Conservation (phyloP, 495 filamentous ascomycete species). For the Emericellopsis terricola region DNA sequence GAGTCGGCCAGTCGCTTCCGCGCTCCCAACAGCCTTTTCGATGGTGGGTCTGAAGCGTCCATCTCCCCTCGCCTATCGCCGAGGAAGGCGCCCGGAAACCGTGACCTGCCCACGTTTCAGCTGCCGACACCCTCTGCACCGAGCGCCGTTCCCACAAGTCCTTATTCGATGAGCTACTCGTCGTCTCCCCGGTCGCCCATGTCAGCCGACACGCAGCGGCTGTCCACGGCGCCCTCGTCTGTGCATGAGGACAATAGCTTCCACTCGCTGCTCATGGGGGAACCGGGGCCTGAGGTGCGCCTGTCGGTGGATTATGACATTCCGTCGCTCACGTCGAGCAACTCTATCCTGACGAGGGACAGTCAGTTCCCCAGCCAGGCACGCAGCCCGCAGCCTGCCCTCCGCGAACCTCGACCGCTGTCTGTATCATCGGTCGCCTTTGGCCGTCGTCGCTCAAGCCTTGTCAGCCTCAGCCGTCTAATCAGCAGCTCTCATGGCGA, state of each 20-base stretch:
- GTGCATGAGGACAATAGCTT: slow-evolving; percentile 48
- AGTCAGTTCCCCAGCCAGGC: slow-evolving; percentile 31
- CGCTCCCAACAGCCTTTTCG: slow-evolving; percentile 17
- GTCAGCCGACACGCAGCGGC: slow-evolving; percentile 50
- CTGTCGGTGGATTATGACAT: slow-evolving; percentile 64
- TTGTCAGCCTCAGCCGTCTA: slow-evolving; percentile 70
- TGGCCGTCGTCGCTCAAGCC: slow-evolving; percentile 61
- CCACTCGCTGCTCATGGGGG: slow-evolving; percentile 40
- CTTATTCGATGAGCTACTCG: slow-evolving; percentile 25
- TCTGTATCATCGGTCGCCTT: slow-evolving; percentile 50
- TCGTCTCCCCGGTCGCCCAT: slow-evolving; percentile 39
- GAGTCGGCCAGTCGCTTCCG: slow-evolving; percentile 7
- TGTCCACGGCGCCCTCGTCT: slow-evolving; percentile 54
- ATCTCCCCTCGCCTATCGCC: slow-evolving; percentile 3
- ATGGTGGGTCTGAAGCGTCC: neutral
- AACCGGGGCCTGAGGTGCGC: slow-evolving; percentile 45
- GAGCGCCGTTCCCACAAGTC: slow-evolving; percentile 30
- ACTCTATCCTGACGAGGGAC: slow-evolving; percentile 67
- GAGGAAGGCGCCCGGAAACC: neutral
- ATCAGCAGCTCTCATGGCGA: slow-evolving; percentile 63
- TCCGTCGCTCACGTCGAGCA: slow-evolving; percentile 70
- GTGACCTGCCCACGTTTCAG: slow-evolving; percentile 10
- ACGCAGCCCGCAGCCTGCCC: neutral
- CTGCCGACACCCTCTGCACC: slow-evolving; percentile 26
- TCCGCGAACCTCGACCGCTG: slow-evolving; percentile 27